These are phyloP conservation scores for Tetrahymena elliotti DNA, from an alignment of 73 alveolate species.

Conservation along the genomic window DNA sequence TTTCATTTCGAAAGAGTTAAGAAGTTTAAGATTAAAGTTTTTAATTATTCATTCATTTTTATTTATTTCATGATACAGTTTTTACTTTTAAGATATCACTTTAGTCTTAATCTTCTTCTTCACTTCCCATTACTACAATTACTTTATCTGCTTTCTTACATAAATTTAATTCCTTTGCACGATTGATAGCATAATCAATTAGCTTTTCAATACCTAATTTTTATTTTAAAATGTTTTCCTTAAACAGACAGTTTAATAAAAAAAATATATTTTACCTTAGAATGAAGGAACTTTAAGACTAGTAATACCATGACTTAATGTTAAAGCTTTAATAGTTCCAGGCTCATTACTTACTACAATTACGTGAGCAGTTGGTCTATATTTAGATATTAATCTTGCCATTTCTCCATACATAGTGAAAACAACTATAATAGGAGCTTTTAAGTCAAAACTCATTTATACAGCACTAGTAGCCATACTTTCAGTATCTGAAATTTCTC, in stretches of 20 bases:
- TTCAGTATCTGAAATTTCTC: not conserved
- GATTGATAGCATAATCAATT: not conserved
- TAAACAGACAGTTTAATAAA: no score
- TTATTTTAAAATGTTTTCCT: no score
- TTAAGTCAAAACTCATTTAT: not conserved
- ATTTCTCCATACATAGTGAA: not conserved
- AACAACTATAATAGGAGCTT: not conserved
- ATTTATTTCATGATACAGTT: not conserved
- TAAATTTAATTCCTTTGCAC: not conserved
- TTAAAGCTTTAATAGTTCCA: not conserved
- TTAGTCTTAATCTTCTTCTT: not conserved
- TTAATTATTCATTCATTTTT: not conserved
- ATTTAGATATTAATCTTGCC: conserved; percentile 8
- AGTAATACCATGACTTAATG: not conserved
- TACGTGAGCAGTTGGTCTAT: not conserved
- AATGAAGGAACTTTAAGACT: not conserved
- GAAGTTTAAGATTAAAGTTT: not conserved
- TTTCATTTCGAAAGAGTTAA: no score
- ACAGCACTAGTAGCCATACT: not conserved
- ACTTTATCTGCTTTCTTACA: not conserved
- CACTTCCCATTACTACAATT: not conserved
- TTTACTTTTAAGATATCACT: not conserved
- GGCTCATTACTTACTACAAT: not conserved
- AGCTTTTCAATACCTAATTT: not conserved
- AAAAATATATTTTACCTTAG: not conserved